Evolutionary conservation across 108 stramenopile species (phyloP).

Genomic region (Skeletonema potamos): DNA sequence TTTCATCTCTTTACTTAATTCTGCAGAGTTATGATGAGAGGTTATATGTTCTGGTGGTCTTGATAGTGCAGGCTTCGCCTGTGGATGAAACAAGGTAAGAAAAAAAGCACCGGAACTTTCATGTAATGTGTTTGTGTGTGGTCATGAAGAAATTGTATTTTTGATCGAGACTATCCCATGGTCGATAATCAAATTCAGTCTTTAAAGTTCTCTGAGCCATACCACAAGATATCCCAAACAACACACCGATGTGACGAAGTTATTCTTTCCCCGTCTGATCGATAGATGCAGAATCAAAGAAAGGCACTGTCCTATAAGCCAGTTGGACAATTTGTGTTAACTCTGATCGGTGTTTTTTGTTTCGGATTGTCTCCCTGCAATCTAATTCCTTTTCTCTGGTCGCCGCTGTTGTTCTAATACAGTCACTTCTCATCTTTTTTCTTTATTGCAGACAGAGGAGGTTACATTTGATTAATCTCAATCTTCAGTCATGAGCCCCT

Average conservation of each 20-base stretch:
- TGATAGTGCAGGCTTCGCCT: not conserved
- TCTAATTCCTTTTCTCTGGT: not conserved
- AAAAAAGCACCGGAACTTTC: not conserved
- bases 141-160: slow-evolving; percentile 31
- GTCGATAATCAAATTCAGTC: slow-evolving; percentile 50
- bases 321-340: slow-evolving; percentile 87
- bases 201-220: slow-evolving; percentile 54
- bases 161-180: slow-evolving; percentile 47
- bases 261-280: slow-evolving; percentile 93
- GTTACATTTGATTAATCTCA: not conserved
- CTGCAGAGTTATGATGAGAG: not conserved
- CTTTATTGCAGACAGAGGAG: not conserved
- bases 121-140: not conserved
- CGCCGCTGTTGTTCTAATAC: not conserved
- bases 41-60: not conserved
- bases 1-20: not conserved
- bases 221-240: not conserved
- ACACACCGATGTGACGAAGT: slow-evolving; percentile 80
- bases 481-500: too few species aligned
- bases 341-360: slow-evolving; percentile 70
- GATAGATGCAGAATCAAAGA: slow-evolving; percentile 81
- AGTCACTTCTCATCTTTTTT: not conserved
- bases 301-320: slow-evolving; percentile 89
- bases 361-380: not conserved
- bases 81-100: slow-evolving; percentile 1